Evolutionary conservation across 331 rosid species (phyloP).

Genomic region (Pyracantha coccinea): DNA sequence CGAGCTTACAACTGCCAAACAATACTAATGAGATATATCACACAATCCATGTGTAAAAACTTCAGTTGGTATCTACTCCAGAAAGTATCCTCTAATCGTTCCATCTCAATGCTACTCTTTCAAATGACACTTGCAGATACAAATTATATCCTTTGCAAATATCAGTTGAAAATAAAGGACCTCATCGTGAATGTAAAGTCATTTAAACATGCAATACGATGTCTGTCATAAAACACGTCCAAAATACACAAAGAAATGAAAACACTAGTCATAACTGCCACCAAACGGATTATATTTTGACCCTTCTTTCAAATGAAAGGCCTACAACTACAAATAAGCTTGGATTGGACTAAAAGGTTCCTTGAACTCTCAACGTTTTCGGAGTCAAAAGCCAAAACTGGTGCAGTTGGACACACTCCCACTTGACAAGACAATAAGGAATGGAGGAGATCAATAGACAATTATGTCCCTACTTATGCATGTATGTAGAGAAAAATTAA

Average conservation of each 20-base stretch:
- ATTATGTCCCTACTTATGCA: neutral
- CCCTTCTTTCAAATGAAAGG: too few species aligned
- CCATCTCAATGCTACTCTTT: neutral
- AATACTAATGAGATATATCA: neutral
- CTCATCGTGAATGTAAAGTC: neutral
- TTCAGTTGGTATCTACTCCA: neutral
- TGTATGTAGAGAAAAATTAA: neutral
- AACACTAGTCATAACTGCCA: neutral
- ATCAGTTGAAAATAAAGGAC: neutral
- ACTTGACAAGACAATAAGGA: neutral
- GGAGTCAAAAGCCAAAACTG: neutral
- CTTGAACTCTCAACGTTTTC: neutral
- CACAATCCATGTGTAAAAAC: neutral
- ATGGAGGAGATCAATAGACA: neutral
- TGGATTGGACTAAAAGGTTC: neutral
- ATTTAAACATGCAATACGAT: neutral
- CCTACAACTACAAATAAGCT: too few species aligned
- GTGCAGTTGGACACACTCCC: neutral
- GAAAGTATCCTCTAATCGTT: neutral
- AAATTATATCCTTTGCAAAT: neutral
- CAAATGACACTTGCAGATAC: neutral
- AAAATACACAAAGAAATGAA: neutral
- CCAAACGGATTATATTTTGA: too few species aligned
- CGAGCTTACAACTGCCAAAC: slow-evolving; percentile 69
- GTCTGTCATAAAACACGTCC: neutral